Evolutionary conservation across 2,329 filamentous ascomycete species (phyloP).

Genomic region (Pezicula neosporulosa): DNA sequence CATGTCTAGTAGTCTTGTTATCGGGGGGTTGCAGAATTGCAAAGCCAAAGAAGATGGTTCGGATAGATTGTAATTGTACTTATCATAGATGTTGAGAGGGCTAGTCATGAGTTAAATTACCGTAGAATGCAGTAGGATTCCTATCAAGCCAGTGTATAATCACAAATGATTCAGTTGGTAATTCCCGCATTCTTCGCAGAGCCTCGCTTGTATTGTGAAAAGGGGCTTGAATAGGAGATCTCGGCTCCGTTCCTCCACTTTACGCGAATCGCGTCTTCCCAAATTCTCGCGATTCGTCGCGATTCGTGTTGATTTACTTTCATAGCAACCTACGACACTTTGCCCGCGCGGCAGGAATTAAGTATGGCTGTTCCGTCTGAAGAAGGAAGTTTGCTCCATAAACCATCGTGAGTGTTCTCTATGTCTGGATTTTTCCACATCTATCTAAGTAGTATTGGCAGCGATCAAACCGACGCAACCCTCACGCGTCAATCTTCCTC

Average conservation of each 20-base stretch:
- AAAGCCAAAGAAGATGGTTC: no score
- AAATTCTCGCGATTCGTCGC: background rate
- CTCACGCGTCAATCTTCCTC: conserved; percentile 52
- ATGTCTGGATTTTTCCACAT: background rate
- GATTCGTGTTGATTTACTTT: background rate
- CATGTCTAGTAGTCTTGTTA: no score
- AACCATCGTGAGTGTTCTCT: conserved; percentile 42
- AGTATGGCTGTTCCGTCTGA: conserved; percentile 18
- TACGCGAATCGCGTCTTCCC: conserved; percentile 1
- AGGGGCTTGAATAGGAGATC: no score
- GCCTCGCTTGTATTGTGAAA: no score
- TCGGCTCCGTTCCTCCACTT: no score
- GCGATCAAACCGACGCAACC: conserved; percentile 19
- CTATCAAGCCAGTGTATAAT: background rate
- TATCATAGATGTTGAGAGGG: no score
- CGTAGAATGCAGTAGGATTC: no score
- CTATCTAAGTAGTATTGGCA: conserved; percentile 7
- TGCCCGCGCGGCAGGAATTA: background rate
- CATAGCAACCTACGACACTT: background rate
- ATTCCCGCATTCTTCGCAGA: background rate
- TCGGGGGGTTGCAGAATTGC: no score
- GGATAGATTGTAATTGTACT: no score
- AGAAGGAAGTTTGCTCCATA: conserved; percentile 39
- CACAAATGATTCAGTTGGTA: background rate
- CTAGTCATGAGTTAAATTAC: no score